Base-by-base conservation (phyloP, 2,329 filamentous ascomycete genomes). In the Dryadomyces quercus-mongolicae region DNA sequence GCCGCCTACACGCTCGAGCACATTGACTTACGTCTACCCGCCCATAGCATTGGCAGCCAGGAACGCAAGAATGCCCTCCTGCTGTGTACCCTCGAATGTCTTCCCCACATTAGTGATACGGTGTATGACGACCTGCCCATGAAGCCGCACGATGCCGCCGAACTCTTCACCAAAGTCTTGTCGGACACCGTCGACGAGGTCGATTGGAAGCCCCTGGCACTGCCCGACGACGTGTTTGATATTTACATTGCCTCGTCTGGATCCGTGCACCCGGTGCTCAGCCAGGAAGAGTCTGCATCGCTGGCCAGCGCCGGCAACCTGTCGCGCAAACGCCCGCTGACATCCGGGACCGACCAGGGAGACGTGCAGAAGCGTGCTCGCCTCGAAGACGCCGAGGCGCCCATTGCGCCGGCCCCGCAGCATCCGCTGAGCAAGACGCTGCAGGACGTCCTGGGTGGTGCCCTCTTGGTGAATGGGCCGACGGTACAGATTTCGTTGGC, bases 1-100 rank as follows among this genome's bases (percentile, higher is more conserved):
- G 74, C 71, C 6, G 72, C 70, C 2, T 71, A 75, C 58, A 76
- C 77, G 1, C 71, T 81, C 42, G 78, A 82, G 62, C 79, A 82
- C 56, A 70, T 81, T 45, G 73, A 74, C 55, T 64, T 75, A 50
- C 67, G 72, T 16, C 65, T 80, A 22, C 51, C 57, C 12, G 25
- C 67, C 68, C 1, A 63, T 67, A 60, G 63, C 5, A 58, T 71
- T 51, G 65, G 69, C n/a, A 57, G 62, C 0, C 54, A 78, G 6
- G 75, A 80, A 58, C 70, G 73, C 16, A 76, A 73, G 55, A 76
- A 66, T 44, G 66, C 64, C 0, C 59, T 69, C 18, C 61, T 65
- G 18, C 59, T 71, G 62, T 53, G 68, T 58, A 67, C 71, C 15
- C 67, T 69, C 2, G 62, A 66, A 16, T 63, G 73, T 20, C 64